Evolutionary conservation across 148 eudicot genomes (phyloP).

Genomic region (Linanthus parryae): DNA sequence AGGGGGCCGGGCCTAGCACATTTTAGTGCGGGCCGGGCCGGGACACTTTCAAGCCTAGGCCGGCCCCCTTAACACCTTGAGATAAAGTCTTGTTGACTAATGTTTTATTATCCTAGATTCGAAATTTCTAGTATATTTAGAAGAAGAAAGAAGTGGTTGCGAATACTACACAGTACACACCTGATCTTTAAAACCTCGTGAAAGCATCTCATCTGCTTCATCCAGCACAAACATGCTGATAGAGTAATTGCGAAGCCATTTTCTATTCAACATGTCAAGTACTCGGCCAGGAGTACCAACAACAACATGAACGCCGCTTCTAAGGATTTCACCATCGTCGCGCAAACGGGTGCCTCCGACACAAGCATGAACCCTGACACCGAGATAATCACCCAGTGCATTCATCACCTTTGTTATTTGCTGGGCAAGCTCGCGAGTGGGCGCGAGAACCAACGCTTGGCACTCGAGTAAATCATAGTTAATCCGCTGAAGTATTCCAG

Average conservation of each 20-base stretch:
- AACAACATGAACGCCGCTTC: constrained; percentile 66
- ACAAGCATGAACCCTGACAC: constrained; percentile 80
- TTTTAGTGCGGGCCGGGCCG: no score
- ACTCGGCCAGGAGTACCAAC: constrained; percentile 89
- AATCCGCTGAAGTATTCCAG: constrained; percentile 52
- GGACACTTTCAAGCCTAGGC: no score
- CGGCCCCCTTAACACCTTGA: no score
- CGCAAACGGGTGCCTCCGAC: constrained; percentile 86
- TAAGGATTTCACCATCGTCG: constrained; percentile 63
- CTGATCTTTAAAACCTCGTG: constrained; percentile 80
- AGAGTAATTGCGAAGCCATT: constrained; percentile 50
- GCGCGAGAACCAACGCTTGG: constrained; percentile 53
- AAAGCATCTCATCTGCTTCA: constrained; percentile 90
- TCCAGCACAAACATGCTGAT: constrained; percentile 76
- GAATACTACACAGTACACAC: constrained; percentile 19
- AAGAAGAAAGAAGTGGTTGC: not conserved
- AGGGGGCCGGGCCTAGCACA: no score
- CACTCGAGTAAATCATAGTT: constrained; percentile 40
- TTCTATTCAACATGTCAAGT: constrained; percentile 67
- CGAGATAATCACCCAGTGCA: constrained; percentile 63
- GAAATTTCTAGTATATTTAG: not conserved
- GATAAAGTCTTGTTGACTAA: no score
- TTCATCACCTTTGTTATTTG: constrained; percentile 64
- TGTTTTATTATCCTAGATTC: no score
- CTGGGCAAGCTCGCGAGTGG: constrained; percentile 56